phyloP scores from a whole-genome alignment of 2,329 filamentous ascomycete species.

The Aspergillus ochraceus region DNA sequence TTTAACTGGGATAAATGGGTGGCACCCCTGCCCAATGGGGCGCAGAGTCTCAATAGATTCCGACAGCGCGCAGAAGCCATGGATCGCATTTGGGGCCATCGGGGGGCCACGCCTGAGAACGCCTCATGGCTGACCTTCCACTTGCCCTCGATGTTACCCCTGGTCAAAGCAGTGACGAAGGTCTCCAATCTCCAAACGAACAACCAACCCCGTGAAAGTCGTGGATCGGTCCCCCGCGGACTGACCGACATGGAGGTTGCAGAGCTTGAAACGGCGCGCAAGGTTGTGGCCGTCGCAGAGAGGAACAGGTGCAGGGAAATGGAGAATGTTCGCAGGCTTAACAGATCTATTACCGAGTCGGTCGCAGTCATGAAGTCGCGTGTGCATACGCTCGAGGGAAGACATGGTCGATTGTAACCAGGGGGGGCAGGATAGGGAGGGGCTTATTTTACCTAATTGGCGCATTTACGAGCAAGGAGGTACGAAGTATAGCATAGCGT shows the following conservation, averaged over 20 bases:
- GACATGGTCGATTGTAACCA: background rate
- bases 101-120: constrained; percentile 25
- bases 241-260: constrained; percentile 19
- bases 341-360: constrained; percentile 16
- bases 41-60: constrained; percentile 20
- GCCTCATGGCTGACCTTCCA: constrained; percentile 25
- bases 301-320: constrained; percentile 22
- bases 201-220: background rate
- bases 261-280: constrained; percentile 23
- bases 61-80: constrained; percentile 20
- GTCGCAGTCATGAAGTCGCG: constrained; percentile 15
- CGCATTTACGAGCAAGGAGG: background rate
- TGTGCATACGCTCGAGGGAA: constrained; percentile 11
- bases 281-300: constrained; percentile 17
- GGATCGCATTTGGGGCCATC: constrained; percentile 20
- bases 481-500: no score
- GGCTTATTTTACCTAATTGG: background rate
- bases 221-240: background rate
- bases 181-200: constrained; percentile 18
- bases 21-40: constrained; percentile 16
- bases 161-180: constrained; percentile 26
- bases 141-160: constrained; percentile 13
- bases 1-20: constrained; percentile 21
- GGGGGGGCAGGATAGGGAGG: background rate
- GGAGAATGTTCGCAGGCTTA: constrained; percentile 16